Conservation (phyloP, 2,329 filamentous ascomycete species). For the Aspergillus fischeri region DNA sequence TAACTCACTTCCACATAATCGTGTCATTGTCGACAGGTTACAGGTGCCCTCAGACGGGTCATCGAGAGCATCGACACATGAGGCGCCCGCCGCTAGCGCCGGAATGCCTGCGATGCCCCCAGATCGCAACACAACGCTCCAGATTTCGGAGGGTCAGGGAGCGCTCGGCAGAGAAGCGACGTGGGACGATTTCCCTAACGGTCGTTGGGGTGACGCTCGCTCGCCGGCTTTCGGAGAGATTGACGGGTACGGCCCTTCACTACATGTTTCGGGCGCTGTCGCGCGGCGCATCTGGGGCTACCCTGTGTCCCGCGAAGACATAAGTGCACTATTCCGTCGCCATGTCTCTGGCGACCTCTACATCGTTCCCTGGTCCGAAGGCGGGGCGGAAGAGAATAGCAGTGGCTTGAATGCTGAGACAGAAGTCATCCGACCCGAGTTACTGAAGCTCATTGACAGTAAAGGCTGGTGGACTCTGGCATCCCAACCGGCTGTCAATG, state of each 20-base stretch:
- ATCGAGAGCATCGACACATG: conserved; percentile 44
- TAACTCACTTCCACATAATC: conserved; percentile 81
- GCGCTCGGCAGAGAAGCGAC: conserved; percentile 88
- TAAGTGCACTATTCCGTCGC: conserved; percentile 73
- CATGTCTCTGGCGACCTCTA: conserved; percentile 75
- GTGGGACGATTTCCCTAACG: conserved; percentile 98
- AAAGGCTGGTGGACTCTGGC: conserved; percentile 95
- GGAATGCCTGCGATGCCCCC: conserved; percentile 68
- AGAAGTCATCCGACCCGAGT: conserved; percentile 68
- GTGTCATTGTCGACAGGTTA: conserved; percentile 70
- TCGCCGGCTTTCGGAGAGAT: conserved; percentile 95
- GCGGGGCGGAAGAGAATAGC: conserved; percentile 56
- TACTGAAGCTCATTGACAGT: conserved; percentile 70
- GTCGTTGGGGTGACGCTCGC: conserved; percentile 87
- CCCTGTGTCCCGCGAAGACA: conserved; percentile 65
- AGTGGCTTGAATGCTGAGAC: conserved; percentile 65
- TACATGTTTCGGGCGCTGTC: conserved; percentile 83
- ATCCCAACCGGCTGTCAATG: conserved; percentile 90
- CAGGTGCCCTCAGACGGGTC: conserved; percentile 27
- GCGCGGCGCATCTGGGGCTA: conserved; percentile 82
- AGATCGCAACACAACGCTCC: conserved; percentile 76
- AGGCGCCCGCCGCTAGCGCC: conserved; percentile 72
- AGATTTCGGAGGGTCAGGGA: conserved; percentile 91
- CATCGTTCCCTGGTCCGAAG: conserved; percentile 88
- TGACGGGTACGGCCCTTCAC: conserved; percentile 93